Conservation (phyloP, 176 grass and related monocot genomes). For the Oryza officinalis region DNA sequence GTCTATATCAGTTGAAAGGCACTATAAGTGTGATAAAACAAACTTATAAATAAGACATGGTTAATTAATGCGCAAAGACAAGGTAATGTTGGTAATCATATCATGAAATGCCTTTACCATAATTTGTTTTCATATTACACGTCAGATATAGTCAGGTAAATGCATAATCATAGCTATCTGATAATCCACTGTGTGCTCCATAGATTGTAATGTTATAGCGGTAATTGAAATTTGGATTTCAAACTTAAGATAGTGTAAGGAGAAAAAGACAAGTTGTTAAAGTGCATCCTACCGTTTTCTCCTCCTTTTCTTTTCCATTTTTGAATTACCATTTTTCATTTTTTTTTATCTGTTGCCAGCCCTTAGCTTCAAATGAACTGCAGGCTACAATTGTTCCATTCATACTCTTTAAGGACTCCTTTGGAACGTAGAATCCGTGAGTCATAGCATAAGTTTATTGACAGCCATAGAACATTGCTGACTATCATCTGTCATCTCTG, state of each 20-base stretch:
- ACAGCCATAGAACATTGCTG: neutral
- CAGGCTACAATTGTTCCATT: no score
- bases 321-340: no score
- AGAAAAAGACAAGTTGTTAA: no score
- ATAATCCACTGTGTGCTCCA: neutral
- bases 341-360: no score
- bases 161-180: neutral
- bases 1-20: constrained; percentile 11
- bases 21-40: neutral
- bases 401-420: no score
- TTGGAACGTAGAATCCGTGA: no score
- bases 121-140: neutral
- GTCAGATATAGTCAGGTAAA: constrained; percentile 5
- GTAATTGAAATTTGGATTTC: no score
- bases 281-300: no score
- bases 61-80: neutral
- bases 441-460: neutral
- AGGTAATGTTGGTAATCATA: neutral
- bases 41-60: neutral
- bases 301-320: no score
- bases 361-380: no score
- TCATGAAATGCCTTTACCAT: neutral
- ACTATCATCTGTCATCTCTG: neutral
- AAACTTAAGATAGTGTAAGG: no score
- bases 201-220: no score